A percentile compares a stretch with the other conserved stretches of the same genome.
These are phyloP conservation scores for Exophiala sp. DNA, from an alignment of 2,329 filamentous ascomycete species.

Conservation along the genomic window DNA sequence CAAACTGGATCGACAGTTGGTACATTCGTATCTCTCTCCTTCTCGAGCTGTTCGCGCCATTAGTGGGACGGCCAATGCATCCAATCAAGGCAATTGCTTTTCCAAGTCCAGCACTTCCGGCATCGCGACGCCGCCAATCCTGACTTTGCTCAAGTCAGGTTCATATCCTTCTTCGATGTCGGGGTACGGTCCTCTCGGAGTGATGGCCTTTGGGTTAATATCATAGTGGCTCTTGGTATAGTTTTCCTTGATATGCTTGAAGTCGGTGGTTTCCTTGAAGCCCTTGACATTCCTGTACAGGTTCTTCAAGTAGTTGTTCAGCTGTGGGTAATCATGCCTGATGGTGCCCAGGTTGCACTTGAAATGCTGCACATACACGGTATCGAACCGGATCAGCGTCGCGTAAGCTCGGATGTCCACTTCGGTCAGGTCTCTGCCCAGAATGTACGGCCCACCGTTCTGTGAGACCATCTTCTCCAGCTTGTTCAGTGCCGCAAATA, in stretches of 20 bases:
- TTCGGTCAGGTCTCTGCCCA: constrained; percentile 53
- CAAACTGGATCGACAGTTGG: no score
- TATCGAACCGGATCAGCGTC: constrained; percentile 56
- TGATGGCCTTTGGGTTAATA: constrained; percentile 57
- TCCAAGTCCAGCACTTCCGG: constrained; percentile 25
- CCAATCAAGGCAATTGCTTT: constrained; percentile 12
- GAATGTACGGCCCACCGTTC: constrained; percentile 51
- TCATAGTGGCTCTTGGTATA: constrained; percentile 56
- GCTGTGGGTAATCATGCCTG: constrained; percentile 53
- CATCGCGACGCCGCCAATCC: constrained; percentile 42
- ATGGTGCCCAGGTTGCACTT: constrained; percentile 60
- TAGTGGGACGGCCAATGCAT: neutral
- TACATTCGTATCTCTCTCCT: no score
- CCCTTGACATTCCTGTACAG: constrained; percentile 53
- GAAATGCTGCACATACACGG: constrained; percentile 60
- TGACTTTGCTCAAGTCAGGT: constrained; percentile 45
- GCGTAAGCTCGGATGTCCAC: constrained; percentile 54
- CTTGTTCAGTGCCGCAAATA: constrained; percentile 56
- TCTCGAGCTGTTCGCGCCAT: neutral
- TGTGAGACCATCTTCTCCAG: constrained; percentile 47
- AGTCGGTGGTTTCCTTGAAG: constrained; percentile 56
- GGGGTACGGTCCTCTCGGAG: constrained; percentile 57
- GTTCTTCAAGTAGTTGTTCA: constrained; percentile 56
- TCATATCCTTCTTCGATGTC: constrained; percentile 51
- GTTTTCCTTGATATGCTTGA: constrained; percentile 64